phyloP scores from a whole-genome alignment of 179 eudicot species.

The Corrigiola litoralis region DNA sequence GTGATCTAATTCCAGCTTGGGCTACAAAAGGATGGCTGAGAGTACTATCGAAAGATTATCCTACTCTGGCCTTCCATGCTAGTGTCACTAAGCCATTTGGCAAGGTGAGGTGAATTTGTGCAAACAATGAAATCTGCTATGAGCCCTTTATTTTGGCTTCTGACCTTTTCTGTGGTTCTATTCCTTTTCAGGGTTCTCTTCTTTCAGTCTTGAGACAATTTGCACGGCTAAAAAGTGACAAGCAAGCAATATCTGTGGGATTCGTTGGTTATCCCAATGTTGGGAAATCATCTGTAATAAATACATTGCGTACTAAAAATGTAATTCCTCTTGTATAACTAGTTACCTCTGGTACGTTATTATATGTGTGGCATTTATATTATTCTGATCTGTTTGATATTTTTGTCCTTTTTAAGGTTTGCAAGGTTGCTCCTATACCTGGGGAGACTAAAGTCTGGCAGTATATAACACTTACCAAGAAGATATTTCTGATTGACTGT shows the following conservation, averaged over 20 bases:
- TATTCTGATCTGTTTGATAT: background rate
- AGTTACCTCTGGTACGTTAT: background rate
- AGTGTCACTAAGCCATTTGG: conserved; percentile 91
- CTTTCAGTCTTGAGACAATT: conserved; percentile 90
- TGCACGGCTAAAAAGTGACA: conserved; percentile 85
- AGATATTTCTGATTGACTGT: conserved; percentile 88
- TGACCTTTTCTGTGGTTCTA: background rate
- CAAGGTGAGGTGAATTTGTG: conserved; percentile 38
- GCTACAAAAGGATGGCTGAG: conserved; percentile 95
- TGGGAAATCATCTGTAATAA: conserved; percentile 96
- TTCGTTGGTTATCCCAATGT: conserved; percentile 98
- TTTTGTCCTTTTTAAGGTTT: conserved; percentile 43
- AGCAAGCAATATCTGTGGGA: conserved; percentile 96
- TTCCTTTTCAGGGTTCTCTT: conserved; percentile 70
- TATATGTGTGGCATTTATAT: no score
- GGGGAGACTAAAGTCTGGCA: conserved; percentile 99
- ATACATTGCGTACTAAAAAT: conserved; percentile 91
- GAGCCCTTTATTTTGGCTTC: background rate
- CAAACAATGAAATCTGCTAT: background rate
- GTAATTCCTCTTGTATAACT: conserved; percentile 30
- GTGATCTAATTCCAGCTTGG: conserved; percentile 94
- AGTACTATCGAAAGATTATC: conserved; percentile 71
- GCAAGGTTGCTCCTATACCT: conserved; percentile 98
- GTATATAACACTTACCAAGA: conserved; percentile 92
- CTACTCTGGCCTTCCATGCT: conserved; percentile 89